A percentile compares a stretch with the other conserved stretches of the same genome.
Conservation (phyloP, 306 rosid genomes). For the Albizia julibrissin region DNA sequence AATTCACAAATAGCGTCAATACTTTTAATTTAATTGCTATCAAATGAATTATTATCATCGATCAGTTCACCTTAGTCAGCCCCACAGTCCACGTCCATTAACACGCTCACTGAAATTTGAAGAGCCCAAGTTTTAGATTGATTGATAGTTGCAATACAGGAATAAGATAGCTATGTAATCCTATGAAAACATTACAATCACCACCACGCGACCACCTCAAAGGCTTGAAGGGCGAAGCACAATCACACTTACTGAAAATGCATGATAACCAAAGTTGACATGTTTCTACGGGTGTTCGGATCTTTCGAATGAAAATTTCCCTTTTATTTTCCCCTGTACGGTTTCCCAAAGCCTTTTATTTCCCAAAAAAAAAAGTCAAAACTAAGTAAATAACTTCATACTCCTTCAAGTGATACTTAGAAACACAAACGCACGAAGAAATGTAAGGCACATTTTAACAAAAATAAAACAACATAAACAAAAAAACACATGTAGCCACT, state of each 20-base stretch:
- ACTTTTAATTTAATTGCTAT: neutral
- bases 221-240: neutral
- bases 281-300: neutral
- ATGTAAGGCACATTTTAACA: neutral
- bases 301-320: neutral
- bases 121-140: neutral
- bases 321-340: neutral
- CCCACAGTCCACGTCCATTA: neutral
- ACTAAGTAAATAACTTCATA: neutral
- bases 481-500: neutral
- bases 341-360: neutral
- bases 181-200: neutral
- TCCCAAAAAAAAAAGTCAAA: neutral
- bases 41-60: too few species aligned
- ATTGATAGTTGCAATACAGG: neutral
- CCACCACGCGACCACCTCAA: neutral
- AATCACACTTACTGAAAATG: neutral
- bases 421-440: neutral
- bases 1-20: neutral
- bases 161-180: neutral
- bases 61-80: neutral
- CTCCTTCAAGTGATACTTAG: neutral
- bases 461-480: conserved; percentile 11
- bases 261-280: neutral
- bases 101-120: too few species aligned